Conservation (phyloP, 495 filamentous ascomycete genomes). For the Aspergillus campestris region DNA sequence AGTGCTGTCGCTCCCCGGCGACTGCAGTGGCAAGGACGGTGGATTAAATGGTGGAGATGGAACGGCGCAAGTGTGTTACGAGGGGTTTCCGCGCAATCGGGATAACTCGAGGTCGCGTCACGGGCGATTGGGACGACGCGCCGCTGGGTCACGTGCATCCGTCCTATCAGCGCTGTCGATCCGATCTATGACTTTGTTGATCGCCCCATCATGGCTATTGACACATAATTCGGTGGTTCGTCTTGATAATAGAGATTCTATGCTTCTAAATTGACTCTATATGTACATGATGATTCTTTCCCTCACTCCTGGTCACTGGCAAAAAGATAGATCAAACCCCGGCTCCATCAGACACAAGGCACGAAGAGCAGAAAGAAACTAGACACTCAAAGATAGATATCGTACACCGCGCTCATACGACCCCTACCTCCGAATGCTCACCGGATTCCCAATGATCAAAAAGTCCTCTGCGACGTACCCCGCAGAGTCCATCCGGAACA, state of each 20-base stretch:
- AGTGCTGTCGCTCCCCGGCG: conserved; percentile 21
- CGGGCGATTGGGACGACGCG: conserved; percentile 11
- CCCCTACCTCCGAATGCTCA: conserved; percentile 9
- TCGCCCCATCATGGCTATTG: no score
- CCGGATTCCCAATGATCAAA: conserved; percentile 24
- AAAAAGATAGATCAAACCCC: not conserved
- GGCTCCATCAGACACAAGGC: no score
- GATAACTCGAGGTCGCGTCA: conserved; percentile 11
- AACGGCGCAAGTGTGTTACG: conserved; percentile 7
- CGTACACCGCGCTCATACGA: not conserved
- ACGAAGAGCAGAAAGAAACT: not conserved
- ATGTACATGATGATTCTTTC: conserved; percentile 1
- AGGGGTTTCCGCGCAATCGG: conserved; percentile 13
- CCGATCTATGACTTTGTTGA: no score
- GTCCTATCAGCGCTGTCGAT: no score
- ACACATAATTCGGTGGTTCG: no score
- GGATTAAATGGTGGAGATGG: conserved; percentile 1
- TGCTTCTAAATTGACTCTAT: not conserved
- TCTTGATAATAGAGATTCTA: no score
- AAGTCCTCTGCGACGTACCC: conserved; percentile 34
- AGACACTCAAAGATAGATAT: conserved; percentile 4
- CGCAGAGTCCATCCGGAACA: conserved; percentile 32
- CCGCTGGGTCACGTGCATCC: conserved; percentile 10
- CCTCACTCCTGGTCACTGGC: no score
- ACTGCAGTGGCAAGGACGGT: conserved; percentile 17